Conservation (phyloP, 768 basidiomycete species). For the Tremella mesenterica region DNA sequence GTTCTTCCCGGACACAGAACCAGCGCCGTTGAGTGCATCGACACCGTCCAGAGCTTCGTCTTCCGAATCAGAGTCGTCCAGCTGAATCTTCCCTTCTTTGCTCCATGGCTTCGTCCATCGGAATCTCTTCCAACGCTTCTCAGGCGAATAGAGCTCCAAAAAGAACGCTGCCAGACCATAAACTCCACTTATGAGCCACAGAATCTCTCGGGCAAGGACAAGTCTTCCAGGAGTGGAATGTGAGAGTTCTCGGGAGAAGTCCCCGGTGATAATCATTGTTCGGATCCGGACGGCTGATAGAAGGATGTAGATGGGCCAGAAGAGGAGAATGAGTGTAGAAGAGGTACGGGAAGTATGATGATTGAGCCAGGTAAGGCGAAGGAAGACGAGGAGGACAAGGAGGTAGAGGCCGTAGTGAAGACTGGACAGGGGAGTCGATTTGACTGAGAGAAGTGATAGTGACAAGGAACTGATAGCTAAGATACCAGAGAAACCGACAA, state of each 20-base stretch:
- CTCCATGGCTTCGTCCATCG: conserved; percentile 17
- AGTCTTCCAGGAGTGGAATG: conserved; percentile 16
- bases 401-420: conserved; percentile 54
- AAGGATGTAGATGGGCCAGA: conserved; percentile 64
- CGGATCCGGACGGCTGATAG: conserved; percentile 55
- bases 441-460: conserved; percentile 45
- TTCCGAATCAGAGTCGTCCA: conserved; percentile 39
- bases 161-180: conserved; percentile 41
- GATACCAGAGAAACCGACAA: conserved; percentile 13
- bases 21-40: conserved; percentile 17
- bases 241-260: conserved; percentile 34
- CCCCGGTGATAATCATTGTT: conserved; percentile 46
- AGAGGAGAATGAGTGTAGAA: conserved; percentile 64
- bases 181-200: conserved; percentile 33
- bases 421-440: conserved; percentile 50
- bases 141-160: conserved; percentile 28
- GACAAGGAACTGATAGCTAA: conserved; percentile 51
- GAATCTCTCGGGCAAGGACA: conserved; percentile 20
- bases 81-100: conserved; percentile 26
- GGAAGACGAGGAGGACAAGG: conserved; percentile 50
- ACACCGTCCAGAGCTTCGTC: conserved; percentile 33
- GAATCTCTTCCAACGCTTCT: conserved; percentile 26
- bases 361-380: conserved; percentile 56
- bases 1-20: conserved; percentile 21
- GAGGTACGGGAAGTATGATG: conserved; percentile 64